These are phyloP conservation scores for Sugiyamaella sp. DNA, from an alignment of 1,139 yeast species.

Conservation along the genomic window DNA sequence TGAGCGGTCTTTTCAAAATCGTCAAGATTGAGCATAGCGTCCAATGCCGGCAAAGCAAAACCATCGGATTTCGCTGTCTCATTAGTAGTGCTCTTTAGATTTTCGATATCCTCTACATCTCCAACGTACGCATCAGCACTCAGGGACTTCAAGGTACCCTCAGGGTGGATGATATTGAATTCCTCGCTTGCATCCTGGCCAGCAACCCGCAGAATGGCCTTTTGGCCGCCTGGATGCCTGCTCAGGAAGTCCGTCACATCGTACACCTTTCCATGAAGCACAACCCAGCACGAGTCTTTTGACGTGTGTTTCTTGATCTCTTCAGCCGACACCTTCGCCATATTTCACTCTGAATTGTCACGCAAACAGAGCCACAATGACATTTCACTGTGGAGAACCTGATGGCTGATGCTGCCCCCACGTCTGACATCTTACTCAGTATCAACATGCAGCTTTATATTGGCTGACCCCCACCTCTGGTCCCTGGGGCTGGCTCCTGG, in stretches of 20 bases:
- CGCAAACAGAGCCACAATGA: background rate
- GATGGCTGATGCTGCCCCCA: slow-evolving; percentile 7
- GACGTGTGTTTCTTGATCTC: slow-evolving; percentile 62
- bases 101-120: slow-evolving; percentile 22
- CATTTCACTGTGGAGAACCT: background rate
- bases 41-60: slow-evolving; percentile 45
- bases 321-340: slow-evolving; percentile 2
- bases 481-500: background rate
- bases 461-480: background rate
- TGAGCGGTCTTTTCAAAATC: slow-evolving; percentile 89
- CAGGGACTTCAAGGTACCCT: slow-evolving; percentile 16
- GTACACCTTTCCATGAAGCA: slow-evolving; percentile 79
- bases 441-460: background rate
- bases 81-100: slow-evolving; percentile 4
- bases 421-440: background rate
- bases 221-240: slow-evolving; percentile 88
- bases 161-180: slow-evolving; percentile 85
- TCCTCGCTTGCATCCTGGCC: slow-evolving; percentile 91
- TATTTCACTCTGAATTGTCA: background rate
- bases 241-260: slow-evolving; percentile 78
- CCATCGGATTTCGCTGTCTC: background rate
- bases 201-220: slow-evolving; percentile 72
- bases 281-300: slow-evolving; percentile 80
- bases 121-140: slow-evolving; percentile 19
- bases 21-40: slow-evolving; percentile 63